Percentiles rank a stretch among this genome's conserved stretches.
Conservation (phyloP, 2,329 filamentous ascomycete species). For the Trichoderma sp. region DNA sequence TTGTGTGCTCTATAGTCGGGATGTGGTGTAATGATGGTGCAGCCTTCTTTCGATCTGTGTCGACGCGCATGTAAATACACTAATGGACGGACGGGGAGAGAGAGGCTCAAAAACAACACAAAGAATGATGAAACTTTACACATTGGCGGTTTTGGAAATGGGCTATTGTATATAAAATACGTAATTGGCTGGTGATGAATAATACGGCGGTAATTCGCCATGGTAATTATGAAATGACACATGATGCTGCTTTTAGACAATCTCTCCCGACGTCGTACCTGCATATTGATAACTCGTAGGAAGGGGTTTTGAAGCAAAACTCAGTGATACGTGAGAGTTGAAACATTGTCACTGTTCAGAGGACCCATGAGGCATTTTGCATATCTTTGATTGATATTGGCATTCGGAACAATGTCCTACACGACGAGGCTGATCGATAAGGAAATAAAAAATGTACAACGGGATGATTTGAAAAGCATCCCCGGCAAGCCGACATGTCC, state of each 20-base stretch:
- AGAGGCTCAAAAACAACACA: not conserved
- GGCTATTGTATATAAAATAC: not conserved
- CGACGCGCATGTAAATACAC: not conserved
- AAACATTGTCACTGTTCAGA: not conserved
- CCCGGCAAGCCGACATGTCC: conserved; percentile 25
- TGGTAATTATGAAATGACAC: not conserved
- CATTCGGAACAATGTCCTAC: conserved; percentile 39
- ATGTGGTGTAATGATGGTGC: not conserved
- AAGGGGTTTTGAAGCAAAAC: not conserved
- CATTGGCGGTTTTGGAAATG: not conserved
- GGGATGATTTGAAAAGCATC: conserved; percentile 34
- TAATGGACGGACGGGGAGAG: not conserved
- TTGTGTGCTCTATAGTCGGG: not conserved
- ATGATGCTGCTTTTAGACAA: not conserved
- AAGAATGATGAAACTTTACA: not conserved
- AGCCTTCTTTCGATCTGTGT: not conserved
- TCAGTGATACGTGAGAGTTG: not conserved
- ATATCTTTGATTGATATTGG: conserved; percentile 33
- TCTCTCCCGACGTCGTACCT: not conserved
- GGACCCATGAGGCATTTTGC: not conserved
- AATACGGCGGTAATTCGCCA: not conserved
- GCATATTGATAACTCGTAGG: not conserved
- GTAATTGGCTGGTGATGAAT: not conserved
- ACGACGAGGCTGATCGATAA: conserved; percentile 35
- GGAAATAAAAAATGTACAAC: conserved; percentile 42